Base-by-base conservation (phyloP, 1,284 basidiomycete species). In the Cystobasidium slooffiae region DNA sequence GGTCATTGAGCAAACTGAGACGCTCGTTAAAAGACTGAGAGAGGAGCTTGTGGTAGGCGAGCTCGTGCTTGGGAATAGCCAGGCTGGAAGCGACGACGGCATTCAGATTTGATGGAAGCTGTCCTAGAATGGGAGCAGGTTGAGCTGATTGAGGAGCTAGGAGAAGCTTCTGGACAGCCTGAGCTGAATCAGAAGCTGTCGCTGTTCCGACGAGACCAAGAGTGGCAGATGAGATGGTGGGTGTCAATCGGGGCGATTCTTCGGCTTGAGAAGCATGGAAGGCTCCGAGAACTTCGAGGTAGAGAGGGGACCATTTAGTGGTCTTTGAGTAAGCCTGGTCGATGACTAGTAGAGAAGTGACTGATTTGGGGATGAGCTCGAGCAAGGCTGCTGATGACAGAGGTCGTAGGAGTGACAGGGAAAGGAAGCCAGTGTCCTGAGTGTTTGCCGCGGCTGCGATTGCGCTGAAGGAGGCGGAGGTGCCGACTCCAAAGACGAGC, bases 41-140 rank as follows among this genome's bases (percentile, higher is more conserved):
- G 66, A 99, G 89, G 68, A 98, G 91, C 81, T 91, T 90, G 77
- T 91, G 93, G 85, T 99, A 99, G 6, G 94, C 90, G 14, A 88
- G 85, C 84, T 99, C 96, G 82, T 97, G 93, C 81, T 90, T 89
- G 43, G 94, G 94, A 81, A 70, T 52, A 82, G 82, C 47, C 58
- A 83, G 76, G 63, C 5, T 18, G 47, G 49, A 44, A 14, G 61
- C 78, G 64, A 78, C 76, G 55, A 80, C 78, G 20, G 79, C 41
- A 4, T 61, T n/a, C 20, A 44, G 18, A 43, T 16, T 31, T 37
- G 43, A 41, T 20, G 55, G n/a, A 9, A 70, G 73, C 76, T 68
- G 12, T 74, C 79, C 77, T 7, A 72, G 16, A 49, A 77, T 68
- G 1, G 74, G 47, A n/a, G 76, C 43, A 43, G 55, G n/a, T 22